Evolutionary conservation across 2,329 filamentous ascomycete genomes (phyloP).

Genomic region (Neurospora sp.): DNA sequence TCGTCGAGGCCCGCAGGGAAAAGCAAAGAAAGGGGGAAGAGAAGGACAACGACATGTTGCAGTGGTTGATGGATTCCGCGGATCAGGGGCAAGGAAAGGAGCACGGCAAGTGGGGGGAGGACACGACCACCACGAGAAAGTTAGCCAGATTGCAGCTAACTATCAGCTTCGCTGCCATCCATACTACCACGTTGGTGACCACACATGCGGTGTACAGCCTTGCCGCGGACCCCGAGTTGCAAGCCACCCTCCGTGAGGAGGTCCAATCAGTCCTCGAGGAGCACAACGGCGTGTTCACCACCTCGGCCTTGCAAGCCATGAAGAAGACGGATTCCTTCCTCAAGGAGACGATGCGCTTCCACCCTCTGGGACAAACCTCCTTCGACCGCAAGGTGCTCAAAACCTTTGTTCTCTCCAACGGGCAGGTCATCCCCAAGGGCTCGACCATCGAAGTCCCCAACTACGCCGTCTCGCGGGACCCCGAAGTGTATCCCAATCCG

Average conservation of each 20-base stretch:
- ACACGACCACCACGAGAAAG: constrained; percentile 20
- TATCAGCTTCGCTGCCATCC: constrained; percentile 40
- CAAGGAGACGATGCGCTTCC: constrained; percentile 22
- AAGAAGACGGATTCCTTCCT: constrained; percentile 25
- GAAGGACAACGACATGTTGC: constrained; percentile 36
- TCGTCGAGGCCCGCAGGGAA: constrained; percentile 23
- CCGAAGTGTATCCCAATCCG: constrained; percentile 26
- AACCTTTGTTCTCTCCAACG: constrained; percentile 43
- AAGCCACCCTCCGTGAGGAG: constrained; percentile 42
- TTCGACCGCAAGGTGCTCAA: constrained; percentile 42
- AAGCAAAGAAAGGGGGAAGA: constrained; percentile 13
- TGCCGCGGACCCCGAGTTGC: constrained; percentile 37
- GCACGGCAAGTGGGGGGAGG: constrained; percentile 24
- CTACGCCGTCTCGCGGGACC: constrained; percentile 27
- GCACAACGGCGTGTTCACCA: constrained; percentile 22
- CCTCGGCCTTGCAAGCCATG: constrained; percentile 22
- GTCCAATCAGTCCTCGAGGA: constrained; percentile 28
- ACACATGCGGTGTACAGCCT: constrained; percentile 45
- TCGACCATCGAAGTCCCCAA: constrained; percentile 32
- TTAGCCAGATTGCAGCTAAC: constrained; percentile 33
- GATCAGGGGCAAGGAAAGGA: neutral
- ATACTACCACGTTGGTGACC: constrained; percentile 36
- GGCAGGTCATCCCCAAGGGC: constrained; percentile 37
- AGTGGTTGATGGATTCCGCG: constrained; percentile 33
- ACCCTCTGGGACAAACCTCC: constrained; percentile 24